These are phyloP conservation scores for Asparagopsis taxiformis DNA, from an alignment of 31 red algal species.

Conservation along the genomic window DNA sequence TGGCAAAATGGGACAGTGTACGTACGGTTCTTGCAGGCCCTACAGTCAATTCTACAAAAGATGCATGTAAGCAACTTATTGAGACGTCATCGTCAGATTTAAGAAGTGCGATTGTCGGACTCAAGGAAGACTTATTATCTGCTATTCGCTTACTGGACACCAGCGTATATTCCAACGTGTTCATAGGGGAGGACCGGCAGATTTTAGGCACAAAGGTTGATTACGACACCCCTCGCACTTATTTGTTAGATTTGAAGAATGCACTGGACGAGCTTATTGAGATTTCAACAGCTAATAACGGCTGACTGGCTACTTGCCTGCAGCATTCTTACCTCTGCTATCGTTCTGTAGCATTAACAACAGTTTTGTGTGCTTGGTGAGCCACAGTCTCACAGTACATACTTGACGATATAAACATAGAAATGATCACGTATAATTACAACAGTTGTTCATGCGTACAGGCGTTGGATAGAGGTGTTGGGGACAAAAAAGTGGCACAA, in stretches of 20 bases:
- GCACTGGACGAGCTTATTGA: slow-evolving; percentile 28
- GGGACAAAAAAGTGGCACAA: no score
- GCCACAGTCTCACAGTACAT: no score
- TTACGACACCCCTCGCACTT: slow-evolving; percentile 17
- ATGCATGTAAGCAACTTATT: background rate
- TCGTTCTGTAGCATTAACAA: no score
- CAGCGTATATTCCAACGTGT: slow-evolving; percentile 41
- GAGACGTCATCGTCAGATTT: background rate
- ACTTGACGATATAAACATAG: no score
- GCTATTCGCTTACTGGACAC: slow-evolving; percentile 28
- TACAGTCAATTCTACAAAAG: background rate
- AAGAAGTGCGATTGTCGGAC: background rate
- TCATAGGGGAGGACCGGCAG: slow-evolving; percentile 25
- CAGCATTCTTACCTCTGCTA: no score
- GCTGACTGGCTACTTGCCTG: no score
- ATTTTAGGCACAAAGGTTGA: slow-evolving; percentile 36
- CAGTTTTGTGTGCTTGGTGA: no score
- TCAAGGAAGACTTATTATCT: slow-evolving; percentile 19
- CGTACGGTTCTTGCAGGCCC: slow-evolving; percentile 9
- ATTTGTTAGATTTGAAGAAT: slow-evolving; percentile 15
- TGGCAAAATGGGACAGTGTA: slow-evolving; percentile 23
- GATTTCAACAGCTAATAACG: background rate
- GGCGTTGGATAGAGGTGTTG: no score
- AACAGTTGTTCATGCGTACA: no score
- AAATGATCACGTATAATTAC: no score